Evolutionary conservation across 192 early-diverging fungal species (phyloP).

Genomic region (Mortierella antarctica): DNA sequence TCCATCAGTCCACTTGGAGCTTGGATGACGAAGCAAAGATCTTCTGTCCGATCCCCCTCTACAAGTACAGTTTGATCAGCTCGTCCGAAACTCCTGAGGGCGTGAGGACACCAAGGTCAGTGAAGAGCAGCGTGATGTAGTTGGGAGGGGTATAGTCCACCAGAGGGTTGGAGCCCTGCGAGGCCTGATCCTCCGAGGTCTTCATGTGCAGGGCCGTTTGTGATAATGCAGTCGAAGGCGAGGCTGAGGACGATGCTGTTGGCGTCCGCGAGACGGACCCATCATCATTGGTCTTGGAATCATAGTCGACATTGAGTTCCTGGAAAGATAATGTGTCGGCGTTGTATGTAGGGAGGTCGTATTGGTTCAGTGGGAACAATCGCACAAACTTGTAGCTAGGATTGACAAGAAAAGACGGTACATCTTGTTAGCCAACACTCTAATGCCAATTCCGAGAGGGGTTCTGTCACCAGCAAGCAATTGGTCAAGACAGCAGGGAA

Average conservation of each 20-base stretch:
- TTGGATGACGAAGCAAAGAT: background rate
- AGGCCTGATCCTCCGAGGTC: slow-evolving; percentile 34
- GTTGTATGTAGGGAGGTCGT: slow-evolving; percentile 86
- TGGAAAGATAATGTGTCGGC: slow-evolving; percentile 77
- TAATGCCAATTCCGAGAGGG: too few species aligned
- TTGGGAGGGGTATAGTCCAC: slow-evolving; percentile 96
- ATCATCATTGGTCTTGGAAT: slow-evolving; percentile 27
- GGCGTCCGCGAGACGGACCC: slow-evolving; percentile 1
- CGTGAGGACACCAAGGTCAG: slow-evolving; percentile 91
- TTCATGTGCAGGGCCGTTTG: slow-evolving; percentile 49
- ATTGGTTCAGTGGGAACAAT: slow-evolving; percentile 94
- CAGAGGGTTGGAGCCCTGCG: slow-evolving; percentile 72
- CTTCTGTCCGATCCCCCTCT: slow-evolving; percentile 25
- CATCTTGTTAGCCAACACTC: background rate
- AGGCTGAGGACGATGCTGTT: slow-evolving; percentile 14
- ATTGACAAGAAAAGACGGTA: slow-evolving; percentile 4
- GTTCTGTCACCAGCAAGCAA: too few species aligned
- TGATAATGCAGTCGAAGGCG: slow-evolving; percentile 24
- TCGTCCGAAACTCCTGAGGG: slow-evolving; percentile 90
- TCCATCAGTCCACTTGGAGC: background rate
- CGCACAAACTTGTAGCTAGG: slow-evolving; percentile 96
- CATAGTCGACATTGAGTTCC: slow-evolving; percentile 56
- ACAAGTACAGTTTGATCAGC: slow-evolving; percentile 85
- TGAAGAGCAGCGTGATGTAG: slow-evolving; percentile 88
- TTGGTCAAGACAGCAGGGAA: background rate